Evolutionary conservation across 2,329 filamentous ascomycete species (phyloP).

Genomic region (Claviceps spartinae): DNA sequence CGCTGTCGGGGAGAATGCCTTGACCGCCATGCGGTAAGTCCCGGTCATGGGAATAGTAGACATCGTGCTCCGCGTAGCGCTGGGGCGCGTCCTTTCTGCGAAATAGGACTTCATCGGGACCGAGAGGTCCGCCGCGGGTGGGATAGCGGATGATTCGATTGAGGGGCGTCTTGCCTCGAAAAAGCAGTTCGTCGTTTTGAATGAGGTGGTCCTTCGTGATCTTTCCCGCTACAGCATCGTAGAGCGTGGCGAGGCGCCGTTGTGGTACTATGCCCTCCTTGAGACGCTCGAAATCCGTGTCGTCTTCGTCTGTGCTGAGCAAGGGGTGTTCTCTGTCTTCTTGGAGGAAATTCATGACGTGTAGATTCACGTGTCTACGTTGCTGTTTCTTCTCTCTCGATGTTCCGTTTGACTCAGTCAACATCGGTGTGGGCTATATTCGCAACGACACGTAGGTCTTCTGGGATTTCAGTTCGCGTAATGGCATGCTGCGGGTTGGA

Average conservation of each 20-base stretch:
- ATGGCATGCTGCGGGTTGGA: background rate
- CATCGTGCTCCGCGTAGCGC: conserved; percentile 56
- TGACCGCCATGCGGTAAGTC: conserved; percentile 33
- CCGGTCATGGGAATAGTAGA: conserved; percentile 52
- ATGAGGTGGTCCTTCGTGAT: conserved; percentile 14
- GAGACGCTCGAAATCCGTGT: conserved; percentile 4
- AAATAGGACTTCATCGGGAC: conserved; percentile 62
- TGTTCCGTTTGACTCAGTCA: background rate
- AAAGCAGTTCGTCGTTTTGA: conserved; percentile 7
- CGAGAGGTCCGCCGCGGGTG: conserved; percentile 25
- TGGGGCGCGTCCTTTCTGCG: conserved; percentile 48
- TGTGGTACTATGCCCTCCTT: conserved; percentile 5
- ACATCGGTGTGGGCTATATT: background rate
- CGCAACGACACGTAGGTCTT: background rate
- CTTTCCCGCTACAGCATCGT: conserved; percentile 53
- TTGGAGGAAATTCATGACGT: background rate
- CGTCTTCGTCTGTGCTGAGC: conserved; percentile 3
- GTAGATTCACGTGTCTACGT: background rate
- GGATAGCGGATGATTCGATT: conserved; percentile 11
- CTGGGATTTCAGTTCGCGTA: background rate
- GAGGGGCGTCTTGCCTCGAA: background rate
- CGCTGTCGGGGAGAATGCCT: conserved; percentile 48
- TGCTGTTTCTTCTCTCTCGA: background rate
- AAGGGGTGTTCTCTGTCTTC: conserved; percentile 1
- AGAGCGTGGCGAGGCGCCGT: conserved; percentile 40